phyloP scores from a whole-genome alignment of 2,329 filamentous ascomycete genomes.

The Plenodomus biglobosus region DNA sequence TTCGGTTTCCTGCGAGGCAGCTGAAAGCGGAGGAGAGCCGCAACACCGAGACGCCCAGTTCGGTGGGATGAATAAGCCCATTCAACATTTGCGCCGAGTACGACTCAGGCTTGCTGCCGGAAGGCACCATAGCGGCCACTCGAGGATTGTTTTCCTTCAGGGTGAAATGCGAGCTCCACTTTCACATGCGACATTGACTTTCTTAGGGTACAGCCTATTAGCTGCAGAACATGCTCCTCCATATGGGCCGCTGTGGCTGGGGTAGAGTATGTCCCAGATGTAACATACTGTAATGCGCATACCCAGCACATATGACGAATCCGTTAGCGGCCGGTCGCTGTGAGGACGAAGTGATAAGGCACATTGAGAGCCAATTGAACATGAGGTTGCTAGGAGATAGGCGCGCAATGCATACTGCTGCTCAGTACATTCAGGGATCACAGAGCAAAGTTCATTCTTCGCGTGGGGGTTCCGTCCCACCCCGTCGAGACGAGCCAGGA shows the following conservation, averaged over 20 bases:
- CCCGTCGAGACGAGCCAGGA: neutral
- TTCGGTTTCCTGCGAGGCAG: neutral
- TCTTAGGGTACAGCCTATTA: constrained; percentile 1
- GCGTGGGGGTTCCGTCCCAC: neutral
- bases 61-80: constrained; percentile 11
- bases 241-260: constrained; percentile 8
- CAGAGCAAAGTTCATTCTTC: neutral
- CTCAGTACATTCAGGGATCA: neutral
- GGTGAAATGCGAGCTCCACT: constrained; percentile 11
- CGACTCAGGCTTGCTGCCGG: constrained; percentile 8
- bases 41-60: constrained; percentile 7
- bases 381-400: neutral
- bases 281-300: constrained; percentile 5
- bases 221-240: constrained; percentile 11
- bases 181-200: constrained; percentile 18
- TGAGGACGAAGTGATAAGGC: constrained; percentile 7
- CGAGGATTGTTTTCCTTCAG: neutral
- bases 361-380: constrained; percentile 4
- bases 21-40: constrained; percentile 8
- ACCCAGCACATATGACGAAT: constrained; percentile 15
- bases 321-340: constrained; percentile 5
- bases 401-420: constrained; percentile 4
- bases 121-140: neutral
- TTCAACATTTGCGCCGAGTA: constrained; percentile 4
- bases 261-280: neutral